Evolutionary conservation across 2,329 filamentous ascomycete species (phyloP), one percentile per base, ranked within the genome.

Genomic region (Aspergillus versicolor): DNA sequence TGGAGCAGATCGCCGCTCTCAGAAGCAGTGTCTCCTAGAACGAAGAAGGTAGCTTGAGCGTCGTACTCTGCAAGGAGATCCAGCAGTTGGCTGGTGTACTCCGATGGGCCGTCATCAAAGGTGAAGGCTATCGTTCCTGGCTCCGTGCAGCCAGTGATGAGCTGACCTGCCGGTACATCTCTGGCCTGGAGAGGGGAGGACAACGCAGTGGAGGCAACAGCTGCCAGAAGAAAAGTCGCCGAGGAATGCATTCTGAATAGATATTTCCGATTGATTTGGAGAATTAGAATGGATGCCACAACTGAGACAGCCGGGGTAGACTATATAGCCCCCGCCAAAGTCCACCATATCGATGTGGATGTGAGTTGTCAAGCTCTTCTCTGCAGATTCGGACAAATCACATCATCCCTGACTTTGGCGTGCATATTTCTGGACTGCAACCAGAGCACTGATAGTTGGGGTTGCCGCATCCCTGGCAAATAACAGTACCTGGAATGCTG

Each of bases 1-100:
- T 63, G 61, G 3, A 70, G 59, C 7, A 73, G 52, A 1, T 72
- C 70, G 1, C 65, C 57, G 19, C 67, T 53, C 8, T 59, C 52
- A 6, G 65, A 53, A 22, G 48, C 42, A 34, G 70, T 72, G n/a
- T 70, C 65, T 11, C 77, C 77, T 19, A 72, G 83, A 58, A 88
- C 78, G 71, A 87, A 88, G 69, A 89, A 88, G 6, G 86, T 88
- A 13, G 84, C 85, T 59, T 81, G 83, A 34, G 81, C 84, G 30
- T 78, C 75, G 67, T 86, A 84, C 21, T 73, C 74, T 43, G 74
- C 74, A 47, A 88, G 77, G 43, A 83, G 76, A 63, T 87, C 82
- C 3, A 88, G 75, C 8, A 88, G 76, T 47, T 82, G 77, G 22
- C 72, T 65, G 1, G 85, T 88, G 69, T 84, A 86, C 27, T 77